Percentiles rank a stretch among this genome's conserved stretches.
These are phyloP conservation scores for Zea mays DNA, from an alignment of 176 grass and related monocot genomes.

Conservation along the genomic window Zm-B73-REFERENCE-NAM-5.0 NC_050098.1:216573501-216574000, in stretches of 20 bases:
- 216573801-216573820: no score
- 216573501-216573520: neutral
- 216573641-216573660: slow-evolving; percentile 1
- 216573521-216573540: slow-evolving; percentile 7
- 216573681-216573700: slow-evolving; percentile 81
- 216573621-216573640: neutral
- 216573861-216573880: neutral
- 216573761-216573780: slow-evolving; percentile 99
- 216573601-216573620: neutral
- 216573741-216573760: slow-evolving; percentile 94
- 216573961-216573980: neutral
- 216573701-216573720: slow-evolving; percentile 89
- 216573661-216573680: slow-evolving; percentile 42
- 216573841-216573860: neutral
- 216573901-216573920: neutral
- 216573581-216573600: no score
- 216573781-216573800: slow-evolving; percentile 88
- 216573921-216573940: no score
- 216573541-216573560: slow-evolving; percentile 43
- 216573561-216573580: slow-evolving; percentile 3
- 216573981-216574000: no score
- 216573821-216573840: no score
- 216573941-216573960: neutral
- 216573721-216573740: slow-evolving; percentile 97
- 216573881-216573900: neutral